Conservation (phyloP, 345 rosid genomes). For the Eucalyptus erythrocorys region DNA sequence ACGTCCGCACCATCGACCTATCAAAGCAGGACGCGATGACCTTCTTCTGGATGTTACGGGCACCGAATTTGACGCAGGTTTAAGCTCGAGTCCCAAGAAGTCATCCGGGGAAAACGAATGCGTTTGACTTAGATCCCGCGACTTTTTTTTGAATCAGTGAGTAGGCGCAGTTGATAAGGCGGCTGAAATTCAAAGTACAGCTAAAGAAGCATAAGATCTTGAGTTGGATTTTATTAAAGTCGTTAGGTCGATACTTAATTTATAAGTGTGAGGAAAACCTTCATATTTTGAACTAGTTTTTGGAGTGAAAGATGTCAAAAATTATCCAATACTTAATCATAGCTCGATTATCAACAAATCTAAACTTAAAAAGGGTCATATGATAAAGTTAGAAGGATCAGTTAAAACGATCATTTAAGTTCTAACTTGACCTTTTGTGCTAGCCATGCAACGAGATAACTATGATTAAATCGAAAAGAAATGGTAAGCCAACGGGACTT, state of each 20-base stretch:
- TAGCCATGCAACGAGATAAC: not conserved
- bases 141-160: not conserved
- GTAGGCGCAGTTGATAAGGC: not conserved
- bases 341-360: too few relatives aligned
- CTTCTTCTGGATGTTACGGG: not conserved
- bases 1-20: not conserved
- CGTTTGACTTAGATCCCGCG: too few relatives aligned
- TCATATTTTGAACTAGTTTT: too few relatives aligned
- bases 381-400: too few relatives aligned
- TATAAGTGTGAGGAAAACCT: too few relatives aligned
- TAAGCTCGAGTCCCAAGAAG: too few relatives aligned
- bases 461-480: not conserved
- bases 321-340: fast-evolving
- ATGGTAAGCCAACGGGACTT: not conserved
- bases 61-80: not conserved
- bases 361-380: too few relatives aligned
- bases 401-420: too few relatives aligned
- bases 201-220: not conserved
- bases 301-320: too few relatives aligned
- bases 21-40: not conserved
- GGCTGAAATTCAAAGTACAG: not conserved
- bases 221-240: not conserved
- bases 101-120: too few relatives aligned
- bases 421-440: not conserved
- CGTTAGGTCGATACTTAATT: too few relatives aligned